These are phyloP conservation scores for Dictyostelium capitatum DNA, from an alignment of 78 protist species.

Conservation along the genomic window DNA sequence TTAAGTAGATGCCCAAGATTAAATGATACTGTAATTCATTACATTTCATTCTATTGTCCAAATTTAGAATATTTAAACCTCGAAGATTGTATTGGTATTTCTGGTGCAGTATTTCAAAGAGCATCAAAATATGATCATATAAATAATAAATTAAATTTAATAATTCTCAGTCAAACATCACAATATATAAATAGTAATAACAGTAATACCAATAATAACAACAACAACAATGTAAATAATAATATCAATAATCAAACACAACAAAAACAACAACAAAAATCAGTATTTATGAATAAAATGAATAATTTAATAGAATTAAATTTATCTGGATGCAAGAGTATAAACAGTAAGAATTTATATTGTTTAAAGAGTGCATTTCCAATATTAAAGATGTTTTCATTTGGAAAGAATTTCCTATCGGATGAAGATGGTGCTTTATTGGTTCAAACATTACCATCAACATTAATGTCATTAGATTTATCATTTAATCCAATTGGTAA, in stretches of 20 bases:
- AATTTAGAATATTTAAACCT: constrained; percentile 11
- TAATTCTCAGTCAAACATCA: no score
- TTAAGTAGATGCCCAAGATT: constrained; percentile 25
- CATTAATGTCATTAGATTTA: constrained; percentile 22
- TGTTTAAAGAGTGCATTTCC: constrained; percentile 4
- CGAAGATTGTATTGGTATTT: constrained; percentile 43
- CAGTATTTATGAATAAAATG: constrained; percentile 40
- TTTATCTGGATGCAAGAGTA: constrained; percentile 45
- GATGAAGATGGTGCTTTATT: constrained; percentile 47
- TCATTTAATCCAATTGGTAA: constrained; percentile 57
- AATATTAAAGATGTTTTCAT: constrained; percentile 17
- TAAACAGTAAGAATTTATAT: background rate
- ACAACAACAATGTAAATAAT: background rate
- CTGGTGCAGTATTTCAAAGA: constrained; percentile 46
- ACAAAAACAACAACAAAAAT: background rate
- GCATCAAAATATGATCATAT: background rate
- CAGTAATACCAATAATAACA: background rate
- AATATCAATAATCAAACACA: background rate
- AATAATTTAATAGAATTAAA: background rate
- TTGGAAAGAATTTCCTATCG: constrained; percentile 43
- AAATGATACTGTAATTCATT: constrained; percentile 38
- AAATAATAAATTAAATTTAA: background rate
- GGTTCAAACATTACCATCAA: constrained; percentile 50
- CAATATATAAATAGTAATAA: no score
- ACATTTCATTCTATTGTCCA: constrained; percentile 27